Base-by-base conservation (phyloP, 495 filamentous ascomycete genomes). In the Aspergillus nidulans region DNA sequence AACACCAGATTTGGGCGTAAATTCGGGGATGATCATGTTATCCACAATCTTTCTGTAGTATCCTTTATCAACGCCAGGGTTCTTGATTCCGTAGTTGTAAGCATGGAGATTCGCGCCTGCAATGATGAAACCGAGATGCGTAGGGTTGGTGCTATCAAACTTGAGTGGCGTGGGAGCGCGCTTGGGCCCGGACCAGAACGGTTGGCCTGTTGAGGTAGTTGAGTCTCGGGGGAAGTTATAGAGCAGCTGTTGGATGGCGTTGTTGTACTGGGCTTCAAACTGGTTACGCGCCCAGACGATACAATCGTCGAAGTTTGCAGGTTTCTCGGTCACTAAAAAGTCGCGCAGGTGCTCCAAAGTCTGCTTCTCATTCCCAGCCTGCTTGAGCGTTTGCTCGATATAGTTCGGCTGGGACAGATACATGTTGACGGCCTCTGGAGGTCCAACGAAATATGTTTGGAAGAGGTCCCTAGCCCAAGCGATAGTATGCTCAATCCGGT, bases 171-270 rank as follows among this genome's bases (percentile, higher is more conserved):
- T 88, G 9, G 95, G 95, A 6, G 95, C 95, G 64, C 95, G 90
- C 82, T 99, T 99, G 18, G 95, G 95, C 39, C 95, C 95, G 51
- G 92, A 97, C 95, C 95, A 99, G 78, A 99, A 99, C 1, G 83
- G 88, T 52, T 92, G 86, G 36, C 95, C 94, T 19, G 82, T 87
- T 28, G 90, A 91, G 3, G 94, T 96, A 32, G 77, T 81, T 0
- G 92, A 88, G 68, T 97, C 94, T 67, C 92, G 92, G 39, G 94
- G 95, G 77, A 99, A 99, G 75, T 96, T 99, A 79, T 88, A 95
- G 9, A 99, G 80, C 39, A 99, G 78, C 66, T 99, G 95, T 67
- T 95, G 90, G 52, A 99, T 97, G 23, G 88, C 89, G 65, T 99
- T 95, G 75, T 95, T 95, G 73, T 92, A 99, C 69, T 96, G 90